These are phyloP conservation scores for Wickerhamiella australiensis DNA, from an alignment of 805 yeast species.

Conservation along the genomic window DNA sequence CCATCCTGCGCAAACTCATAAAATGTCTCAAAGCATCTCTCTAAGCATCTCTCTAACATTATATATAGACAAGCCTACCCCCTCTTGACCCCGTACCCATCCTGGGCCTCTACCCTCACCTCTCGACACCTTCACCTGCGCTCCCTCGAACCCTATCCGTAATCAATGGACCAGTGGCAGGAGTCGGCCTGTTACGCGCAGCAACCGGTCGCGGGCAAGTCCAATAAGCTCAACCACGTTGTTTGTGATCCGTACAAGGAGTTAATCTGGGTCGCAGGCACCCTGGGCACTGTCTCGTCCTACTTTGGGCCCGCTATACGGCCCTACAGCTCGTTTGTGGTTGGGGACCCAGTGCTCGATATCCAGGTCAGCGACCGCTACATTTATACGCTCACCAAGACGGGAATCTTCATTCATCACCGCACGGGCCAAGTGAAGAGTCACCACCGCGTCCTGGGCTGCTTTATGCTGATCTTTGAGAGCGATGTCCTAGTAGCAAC, in stretches of 20 bases:
- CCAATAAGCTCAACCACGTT: conserved; percentile 4
- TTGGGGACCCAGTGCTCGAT: conserved; percentile 38
- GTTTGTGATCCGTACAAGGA: conserved; percentile 31
- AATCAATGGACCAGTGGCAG: conserved; percentile 22
- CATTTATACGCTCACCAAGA: conserved; percentile 43
- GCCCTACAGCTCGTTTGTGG: conserved; percentile 47
- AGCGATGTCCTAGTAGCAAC: conserved; percentile 29
- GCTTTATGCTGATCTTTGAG: conserved; percentile 23
- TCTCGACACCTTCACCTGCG: not conserved
- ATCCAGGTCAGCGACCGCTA: conserved; percentile 45
- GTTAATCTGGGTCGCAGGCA: conserved; percentile 75
- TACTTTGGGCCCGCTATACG: conserved; percentile 37
- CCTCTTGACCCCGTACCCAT: not conserved
- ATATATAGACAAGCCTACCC: too few species aligned
- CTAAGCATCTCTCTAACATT: too few species aligned
- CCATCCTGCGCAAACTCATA: not conserved
- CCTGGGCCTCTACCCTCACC: not conserved
- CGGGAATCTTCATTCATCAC: conserved; percentile 41
- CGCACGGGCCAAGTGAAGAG: conserved; percentile 43
- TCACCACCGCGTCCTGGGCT: conserved; percentile 21
- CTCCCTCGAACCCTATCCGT: not conserved
- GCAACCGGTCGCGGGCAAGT: not conserved
- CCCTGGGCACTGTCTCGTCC: conserved; percentile 32
- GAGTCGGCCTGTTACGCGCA: conserved; percentile 17
- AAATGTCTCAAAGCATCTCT: not conserved